These are phyloP conservation scores for Backusella psychrophila DNA, from an alignment of 192 early-diverging fungal genomes.

Conservation along the genomic window DNA sequence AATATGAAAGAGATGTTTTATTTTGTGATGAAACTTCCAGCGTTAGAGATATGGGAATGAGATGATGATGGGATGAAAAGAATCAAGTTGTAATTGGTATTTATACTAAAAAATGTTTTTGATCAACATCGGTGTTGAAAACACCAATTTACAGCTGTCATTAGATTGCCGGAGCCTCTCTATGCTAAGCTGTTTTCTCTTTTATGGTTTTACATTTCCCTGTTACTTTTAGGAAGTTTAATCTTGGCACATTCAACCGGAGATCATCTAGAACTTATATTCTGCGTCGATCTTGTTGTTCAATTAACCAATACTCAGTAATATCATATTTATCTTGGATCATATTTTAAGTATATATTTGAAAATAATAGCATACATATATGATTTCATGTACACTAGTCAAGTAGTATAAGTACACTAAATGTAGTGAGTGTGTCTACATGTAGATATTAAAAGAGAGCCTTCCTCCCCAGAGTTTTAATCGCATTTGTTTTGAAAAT, in stretches of 20 bases:
- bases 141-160: background rate
- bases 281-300: background rate
- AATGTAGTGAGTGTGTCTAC: too few species aligned
- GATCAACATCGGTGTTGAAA: background rate
- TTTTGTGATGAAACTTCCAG: constrained; percentile 12
- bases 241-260: background rate
- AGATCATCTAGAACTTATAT: background rate
- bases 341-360: background rate
- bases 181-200: background rate
- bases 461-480: too few species aligned
- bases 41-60: constrained; percentile 4
- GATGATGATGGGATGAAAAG: background rate
- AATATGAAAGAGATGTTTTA: background rate
- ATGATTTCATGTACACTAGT: too few species aligned
- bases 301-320: background rate
- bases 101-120: background rate
- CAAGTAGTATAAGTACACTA: background rate
- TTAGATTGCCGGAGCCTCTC: background rate
- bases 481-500: too few species aligned
- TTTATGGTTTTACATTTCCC: background rate
- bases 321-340: background rate
- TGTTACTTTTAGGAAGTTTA: background rate
- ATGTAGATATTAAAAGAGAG: too few species aligned
- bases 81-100: background rate
- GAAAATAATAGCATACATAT: background rate